Conservation (phyloP, 331 rosid genomes). For the Rhamnella rubrinervis region DNA sequence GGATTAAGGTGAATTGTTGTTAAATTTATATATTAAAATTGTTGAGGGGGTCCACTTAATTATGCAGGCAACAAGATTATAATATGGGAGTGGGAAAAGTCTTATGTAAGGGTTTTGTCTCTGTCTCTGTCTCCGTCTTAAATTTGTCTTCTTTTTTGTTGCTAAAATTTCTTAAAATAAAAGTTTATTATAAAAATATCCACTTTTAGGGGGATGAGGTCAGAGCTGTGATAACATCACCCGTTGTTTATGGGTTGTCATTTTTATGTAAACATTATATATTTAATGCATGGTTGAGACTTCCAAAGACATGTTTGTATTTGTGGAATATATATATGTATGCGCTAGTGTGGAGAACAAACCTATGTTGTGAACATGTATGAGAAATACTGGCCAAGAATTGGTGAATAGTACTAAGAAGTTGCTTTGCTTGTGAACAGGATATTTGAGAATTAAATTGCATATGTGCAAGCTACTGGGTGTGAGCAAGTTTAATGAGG, state of each 20-base stretch:
- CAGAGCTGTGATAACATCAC: neutral
- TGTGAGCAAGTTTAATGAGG: too few species aligned
- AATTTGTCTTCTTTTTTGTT: neutral
- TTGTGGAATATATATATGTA: too few species aligned
- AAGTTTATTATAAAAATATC: neutral
- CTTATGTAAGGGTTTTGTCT: neutral
- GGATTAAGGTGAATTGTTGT: slow-evolving; percentile 9
- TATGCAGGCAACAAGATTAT: slow-evolving; percentile 11
- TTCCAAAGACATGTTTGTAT: neutral
- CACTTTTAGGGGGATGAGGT: slow-evolving; percentile 7
- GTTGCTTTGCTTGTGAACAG: too few species aligned
- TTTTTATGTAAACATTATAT: too few species aligned
- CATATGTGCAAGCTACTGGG: too few species aligned
- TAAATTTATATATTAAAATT: neutral
- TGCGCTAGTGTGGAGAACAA: too few species aligned
- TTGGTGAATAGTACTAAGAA: too few species aligned
- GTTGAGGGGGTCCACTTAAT: slow-evolving; percentile 23
- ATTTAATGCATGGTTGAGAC: slow-evolving; percentile 2
- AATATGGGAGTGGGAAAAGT: slow-evolving; percentile 29
- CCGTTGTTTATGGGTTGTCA: neutral
- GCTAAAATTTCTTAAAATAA: neutral
- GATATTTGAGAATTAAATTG: too few species aligned
- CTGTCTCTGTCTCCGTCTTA: slow-evolving; percentile 27
- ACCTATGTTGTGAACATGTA: too few species aligned
- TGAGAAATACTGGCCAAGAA: too few species aligned